These are phyloP conservation scores for Sugiyamaella novakii DNA, from an alignment of 1,139 yeast genomes.

Conservation along the genomic window DNA sequence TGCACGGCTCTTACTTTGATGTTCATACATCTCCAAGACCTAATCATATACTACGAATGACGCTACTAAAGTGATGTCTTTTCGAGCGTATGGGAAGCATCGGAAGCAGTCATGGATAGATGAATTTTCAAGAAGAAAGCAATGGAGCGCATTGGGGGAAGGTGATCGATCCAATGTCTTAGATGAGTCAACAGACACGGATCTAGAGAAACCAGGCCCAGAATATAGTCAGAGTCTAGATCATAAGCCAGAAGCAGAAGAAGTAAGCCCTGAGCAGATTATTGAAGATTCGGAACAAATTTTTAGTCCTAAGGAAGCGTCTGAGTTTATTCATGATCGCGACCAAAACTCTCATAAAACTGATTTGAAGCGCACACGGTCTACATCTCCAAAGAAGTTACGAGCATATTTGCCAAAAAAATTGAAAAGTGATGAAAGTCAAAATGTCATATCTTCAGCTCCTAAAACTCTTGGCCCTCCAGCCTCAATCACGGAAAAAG, in stretches of 20 bases:
- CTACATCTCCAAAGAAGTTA: conserved; percentile 2
- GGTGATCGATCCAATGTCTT: not conserved
- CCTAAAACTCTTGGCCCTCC: too few relatives aligned
- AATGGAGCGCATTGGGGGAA: not conserved
- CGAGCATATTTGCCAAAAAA: not conserved
- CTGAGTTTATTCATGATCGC: not conserved
- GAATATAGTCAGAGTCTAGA: not conserved
- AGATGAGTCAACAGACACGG: not conserved
- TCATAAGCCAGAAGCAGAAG: too few relatives aligned
- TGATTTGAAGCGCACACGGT: not conserved
- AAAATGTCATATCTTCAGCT: too few relatives aligned
- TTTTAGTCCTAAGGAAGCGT: too few relatives aligned
- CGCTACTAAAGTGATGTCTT: conserved; percentile 1
- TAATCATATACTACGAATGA: not conserved
- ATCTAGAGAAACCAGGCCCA: not conserved
- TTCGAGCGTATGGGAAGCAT: conserved; percentile 16
- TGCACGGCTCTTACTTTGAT: too few relatives aligned
- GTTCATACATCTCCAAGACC: too few relatives aligned
- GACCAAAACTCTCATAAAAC: not conserved
- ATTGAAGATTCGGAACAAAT: too few relatives aligned
- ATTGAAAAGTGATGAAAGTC: not conserved
- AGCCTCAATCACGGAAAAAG: too few relatives aligned
- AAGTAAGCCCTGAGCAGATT: too few relatives aligned
- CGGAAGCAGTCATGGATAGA: conserved; percentile 5
- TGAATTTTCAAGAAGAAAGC: conserved; percentile 1